Evolutionary conservation across 1,139 yeast species (phyloP).

Genomic region (Yamadazyma friedrichii): DNA sequence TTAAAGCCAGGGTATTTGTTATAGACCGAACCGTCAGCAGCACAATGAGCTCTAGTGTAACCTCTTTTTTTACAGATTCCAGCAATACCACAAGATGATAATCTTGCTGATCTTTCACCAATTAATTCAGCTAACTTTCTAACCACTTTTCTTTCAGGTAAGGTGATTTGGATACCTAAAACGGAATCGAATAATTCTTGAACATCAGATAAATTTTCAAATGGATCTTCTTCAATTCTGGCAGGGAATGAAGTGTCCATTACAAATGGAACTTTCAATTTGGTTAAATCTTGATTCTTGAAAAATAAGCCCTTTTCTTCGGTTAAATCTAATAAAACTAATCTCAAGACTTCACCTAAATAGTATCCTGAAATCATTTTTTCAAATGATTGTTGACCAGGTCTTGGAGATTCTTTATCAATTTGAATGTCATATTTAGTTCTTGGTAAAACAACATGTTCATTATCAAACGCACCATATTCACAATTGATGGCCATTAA

Average conservation of each 20-base stretch:
- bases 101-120: conserved; percentile 90
- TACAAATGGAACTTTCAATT: conserved; percentile 57
- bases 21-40: conserved; percentile 96
- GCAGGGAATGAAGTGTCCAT: conserved; percentile 92
- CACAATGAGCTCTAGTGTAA: conserved; percentile 77
- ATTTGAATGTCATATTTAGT: conserved; percentile 81
- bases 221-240: conserved; percentile 84
- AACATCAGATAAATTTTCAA: conserved; percentile 79
- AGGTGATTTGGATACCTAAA: conserved; percentile 64
- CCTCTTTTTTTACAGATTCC: conserved; percentile 90
- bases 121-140: conserved; percentile 82
- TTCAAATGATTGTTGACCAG: conserved; percentile 94
- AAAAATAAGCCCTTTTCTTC: conserved; percentile 63
- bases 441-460: conserved; percentile 80
- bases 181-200: conserved; percentile 59
- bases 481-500: conserved; percentile 98
- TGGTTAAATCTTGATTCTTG: conserved; percentile 61
- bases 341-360: conserved; percentile 87
- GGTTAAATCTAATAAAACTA: conserved; percentile 72
- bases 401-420: conserved; percentile 89
- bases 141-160: conserved; percentile 77
- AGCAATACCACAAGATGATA: conserved; percentile 93
- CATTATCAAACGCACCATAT: conserved; percentile 96
- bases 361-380: conserved; percentile 98
- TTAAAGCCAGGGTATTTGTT: conserved; percentile 91